Evolutionary conservation across 1,284 basidiomycete species (phyloP), one percentile per base, ranked within the genome.

Genomic region (Trichosporon faecale): DNA sequence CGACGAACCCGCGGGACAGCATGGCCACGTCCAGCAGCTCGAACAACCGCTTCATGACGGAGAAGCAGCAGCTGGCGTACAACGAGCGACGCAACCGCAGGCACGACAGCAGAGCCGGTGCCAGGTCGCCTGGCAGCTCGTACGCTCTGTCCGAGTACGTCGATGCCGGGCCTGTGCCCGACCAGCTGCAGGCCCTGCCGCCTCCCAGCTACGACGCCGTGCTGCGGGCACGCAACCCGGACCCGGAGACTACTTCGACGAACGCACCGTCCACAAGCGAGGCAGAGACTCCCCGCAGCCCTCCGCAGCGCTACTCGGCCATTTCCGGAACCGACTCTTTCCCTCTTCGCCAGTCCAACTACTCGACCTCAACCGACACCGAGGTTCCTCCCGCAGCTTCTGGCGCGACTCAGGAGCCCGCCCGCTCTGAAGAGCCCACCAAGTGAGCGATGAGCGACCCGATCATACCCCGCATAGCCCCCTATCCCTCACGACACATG

Each of bases 31-130:
- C 57, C 27, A 61, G n/a, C 57, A 61, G 57, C 57, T 61, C 57
- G 27, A 60, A 60, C 57, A 31, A 61, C 57, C 57, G 57, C 18
- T 61, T 61, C 57, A 61, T 61, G 57, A 33, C 57, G 5, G 57
- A 61, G 57, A 61, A 61, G 57, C 57, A 61, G 57, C 57, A 61
- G 57, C 9, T 61, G 57, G 57, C 57, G 57, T 31, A 61, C 57
- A 61, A n/a, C 57, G 57, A 61, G 29, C 27, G 27, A 16, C 27
- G 57, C 27, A 29, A 12, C 21, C 21, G 21, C 49, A 52, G 49
- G 21, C 8, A 52, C 23, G 49, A 52, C 57, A 61, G 29, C 57
- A 18, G 57, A 14, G 16, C 29, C 57, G 57, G 57, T 14, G 57
- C 29, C 57, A 33, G 57, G 29, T 61, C 57, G 3, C 57, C 57